Evolutionary conservation across 805 yeast species (phyloP), one percentile per base, ranked within the genome.

Genomic region (Yarrowia keelungensis): DNA sequence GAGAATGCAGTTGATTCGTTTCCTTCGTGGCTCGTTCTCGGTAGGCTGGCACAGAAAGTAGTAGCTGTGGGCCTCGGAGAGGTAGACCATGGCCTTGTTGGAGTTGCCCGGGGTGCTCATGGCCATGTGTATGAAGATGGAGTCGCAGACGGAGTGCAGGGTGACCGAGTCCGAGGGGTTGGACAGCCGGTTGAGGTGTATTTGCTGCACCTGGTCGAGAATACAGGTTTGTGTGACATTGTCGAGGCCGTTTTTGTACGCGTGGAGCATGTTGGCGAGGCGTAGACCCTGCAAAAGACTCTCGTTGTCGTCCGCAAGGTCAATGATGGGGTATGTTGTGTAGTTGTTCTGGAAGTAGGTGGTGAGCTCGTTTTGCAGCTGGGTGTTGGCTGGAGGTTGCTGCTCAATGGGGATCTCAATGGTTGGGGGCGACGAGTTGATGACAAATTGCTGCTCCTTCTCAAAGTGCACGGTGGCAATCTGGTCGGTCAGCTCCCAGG

Each of bases 11-110:
- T 53, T 53, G 43, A 53, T 53, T 36, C 58, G 58, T 38, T 53
- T 53, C 15, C 38, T 4, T 4, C 43, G 22, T 0, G 58, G 19
- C 32, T 38, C 43, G 11, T 53, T 19, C 14, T 16, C 32, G 12
- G 38, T 35, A 2, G 42, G 58, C 11, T 16, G 58, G 10, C 16
- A n/a, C 32, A 53, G n/a, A 19, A 53, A 53, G 43, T 36, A 53
- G 58, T 53, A 53, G 58, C 58, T 53, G 43, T 53, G 58, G 16
- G 58, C 58, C 38, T 53, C 58, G 43, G 43, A 38, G 16, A 53
- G 32, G 15, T 53, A 53, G 16, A 53, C 58, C 58, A 53, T 38
- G 19, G 58, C 58, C 12, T 38, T 36, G 38, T 53, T 53, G 14
- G 32, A 5, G 58, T 53, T 53, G 7, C 58, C 58, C 32, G 38